Base-by-base conservation (phyloP, 768 basidiomycete species). In the Chiua virens region DNA sequence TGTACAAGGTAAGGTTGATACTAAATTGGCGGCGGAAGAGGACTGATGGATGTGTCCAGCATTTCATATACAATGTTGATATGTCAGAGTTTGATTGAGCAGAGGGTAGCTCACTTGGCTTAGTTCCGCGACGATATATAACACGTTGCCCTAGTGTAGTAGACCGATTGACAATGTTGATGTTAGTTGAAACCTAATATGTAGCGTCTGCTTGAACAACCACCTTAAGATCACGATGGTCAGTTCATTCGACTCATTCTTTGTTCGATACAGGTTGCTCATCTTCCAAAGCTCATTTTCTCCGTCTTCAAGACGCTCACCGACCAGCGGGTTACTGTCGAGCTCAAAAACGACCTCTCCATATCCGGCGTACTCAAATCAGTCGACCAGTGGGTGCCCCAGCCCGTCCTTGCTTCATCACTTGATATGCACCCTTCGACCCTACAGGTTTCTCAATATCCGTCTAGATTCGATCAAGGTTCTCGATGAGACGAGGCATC, bases 271-370 rank as follows among this genome's bases (percentile, higher is more conserved):
- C 36, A 35, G 1, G 32, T 45, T 10, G 30, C 50, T 57, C 61
- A 66, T 52, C 23, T 15, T 36, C 37, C 25, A 25, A 59, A 69
- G 93, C 86, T 96, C 61, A 95, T 92, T 58, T 93, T 92, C 76
- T 98, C 95, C 40, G 95, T 98, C 23, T 98, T 99, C 86, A 98
- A 98, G 75, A 98, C 97, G 9, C 83, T 99, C 28, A 98, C 95
- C 10, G 94, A 98, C 73, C 96, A 98, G 66, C 84, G 87, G 64
- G 95, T 98, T 62, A 93, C 91, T 5, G 95, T 97, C 57, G 94
- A 98, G 70, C 85, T 99, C 64, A 99, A 99, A 76, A 99, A 99
- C 74, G 97, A 98, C 71, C 84, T 98, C 47, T 93, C 89, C 18
- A 97, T 99, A 70, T 92, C 89, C 10, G 96, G 96, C 1, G 87